phyloP scores from a whole-genome alignment of 225 moss, liverwort and hornwort genomes.

The Anthoceros angustus region DNA sequence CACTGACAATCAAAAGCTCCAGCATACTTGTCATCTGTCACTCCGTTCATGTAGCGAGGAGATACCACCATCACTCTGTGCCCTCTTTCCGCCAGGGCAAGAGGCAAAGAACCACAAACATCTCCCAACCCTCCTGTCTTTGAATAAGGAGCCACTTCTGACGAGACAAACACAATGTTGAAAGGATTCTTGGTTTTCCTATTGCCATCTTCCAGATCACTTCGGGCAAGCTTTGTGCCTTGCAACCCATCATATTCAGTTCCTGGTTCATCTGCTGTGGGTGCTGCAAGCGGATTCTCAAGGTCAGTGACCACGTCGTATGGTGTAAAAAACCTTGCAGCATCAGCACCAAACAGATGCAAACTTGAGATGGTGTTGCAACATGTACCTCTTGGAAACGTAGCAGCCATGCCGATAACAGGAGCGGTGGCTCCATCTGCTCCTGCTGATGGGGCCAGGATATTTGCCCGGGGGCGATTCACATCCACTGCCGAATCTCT shows the following conservation, averaged over 20 bases:
- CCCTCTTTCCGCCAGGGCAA: slow-evolving; percentile 74
- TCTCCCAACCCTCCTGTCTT: slow-evolving; percentile 92
- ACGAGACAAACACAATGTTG: slow-evolving; percentile 72
- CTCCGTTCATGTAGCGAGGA: slow-evolving; percentile 83
- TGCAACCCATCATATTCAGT: slow-evolving; percentile 16
- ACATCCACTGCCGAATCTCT: slow-evolving; percentile 8
- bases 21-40: slow-evolving; percentile 35
- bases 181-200: slow-evolving; percentile 50
- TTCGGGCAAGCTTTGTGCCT: slow-evolving; percentile 20
- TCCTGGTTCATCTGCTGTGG: slow-evolving; percentile 9
- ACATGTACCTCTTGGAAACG: slow-evolving; percentile 9
- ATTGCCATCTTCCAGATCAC: slow-evolving; percentile 27
- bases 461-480: slow-evolving; percentile 8
- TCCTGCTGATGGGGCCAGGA: neutral
- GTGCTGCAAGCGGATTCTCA: neutral
- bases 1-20: slow-evolving; percentile 85
- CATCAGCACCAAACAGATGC: too few species aligned
- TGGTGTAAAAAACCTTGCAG: too few species aligned
- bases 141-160: slow-evolving; percentile 89
- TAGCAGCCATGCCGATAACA: slow-evolving; percentile 8
- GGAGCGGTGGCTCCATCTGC: slow-evolving; percentile 1
- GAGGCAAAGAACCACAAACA: slow-evolving; percentile 76
- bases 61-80: slow-evolving; percentile 95
- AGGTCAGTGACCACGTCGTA: too few species aligned
- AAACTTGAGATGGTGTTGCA: neutral